These are phyloP conservation scores for Royoungia palumana DNA, from an alignment of 768 basidiomycete genomes.

Conservation along the genomic window DNA sequence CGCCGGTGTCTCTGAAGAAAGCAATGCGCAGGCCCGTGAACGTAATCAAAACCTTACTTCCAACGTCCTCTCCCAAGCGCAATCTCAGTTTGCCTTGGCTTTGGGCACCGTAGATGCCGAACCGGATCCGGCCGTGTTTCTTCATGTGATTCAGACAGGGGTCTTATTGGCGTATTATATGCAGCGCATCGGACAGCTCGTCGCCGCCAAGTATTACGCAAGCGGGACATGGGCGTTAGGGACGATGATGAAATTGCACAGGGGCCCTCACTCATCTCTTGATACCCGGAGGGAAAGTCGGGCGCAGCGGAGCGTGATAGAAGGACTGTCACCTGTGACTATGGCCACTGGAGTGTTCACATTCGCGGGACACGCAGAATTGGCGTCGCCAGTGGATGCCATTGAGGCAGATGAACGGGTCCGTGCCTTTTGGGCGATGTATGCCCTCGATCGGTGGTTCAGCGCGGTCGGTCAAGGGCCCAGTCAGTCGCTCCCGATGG, in stretches of 20 bases:
- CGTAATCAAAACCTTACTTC: neutral
- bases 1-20: slow-evolving; percentile 33
- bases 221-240: slow-evolving; percentile 47
- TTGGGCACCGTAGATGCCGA: slow-evolving; percentile 38
- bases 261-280: slow-evolving; percentile 1
- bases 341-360: neutral
- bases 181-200: slow-evolving; percentile 52
- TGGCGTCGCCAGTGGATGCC: slow-evolving; percentile 32
- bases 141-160: slow-evolving; percentile 59
- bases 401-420: slow-evolving; percentile 38
- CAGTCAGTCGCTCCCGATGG: slow-evolving; percentile 19
- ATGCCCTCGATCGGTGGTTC: slow-evolving; percentile 34
- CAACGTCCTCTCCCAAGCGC: slow-evolving; percentile 45
- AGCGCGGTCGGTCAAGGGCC: slow-evolving; percentile 26
- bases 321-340: neutral
- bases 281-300: neutral
- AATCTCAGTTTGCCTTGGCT: slow-evolving; percentile 44
- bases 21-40: slow-evolving; percentile 30
- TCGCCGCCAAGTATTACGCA: slow-evolving; percentile 59
- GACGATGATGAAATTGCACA: slow-evolving; percentile 47
- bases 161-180: slow-evolving; percentile 67
- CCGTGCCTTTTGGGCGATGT: slow-evolving; percentile 38
- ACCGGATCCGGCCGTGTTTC: slow-evolving; percentile 35
- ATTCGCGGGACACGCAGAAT: slow-evolving; percentile 9
- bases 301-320: neutral